A percentile compares a stretch with the other conserved stretches of the same genome.
Evolutionary conservation across 208 protist genomes (phyloP).

Genomic region (Crithidia fasciculata): DNA sequence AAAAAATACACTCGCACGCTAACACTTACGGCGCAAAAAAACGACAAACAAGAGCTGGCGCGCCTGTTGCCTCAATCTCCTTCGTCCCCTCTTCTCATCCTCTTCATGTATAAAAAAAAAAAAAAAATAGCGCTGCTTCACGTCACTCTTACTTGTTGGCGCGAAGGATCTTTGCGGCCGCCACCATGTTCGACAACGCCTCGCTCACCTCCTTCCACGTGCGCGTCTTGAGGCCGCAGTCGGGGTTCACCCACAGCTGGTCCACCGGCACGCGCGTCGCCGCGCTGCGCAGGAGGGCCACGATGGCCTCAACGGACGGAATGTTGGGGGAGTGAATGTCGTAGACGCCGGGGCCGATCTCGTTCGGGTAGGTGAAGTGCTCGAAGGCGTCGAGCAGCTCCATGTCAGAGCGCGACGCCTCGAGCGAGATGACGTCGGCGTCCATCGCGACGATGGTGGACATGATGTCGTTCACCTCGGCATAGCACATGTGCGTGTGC

Average conservation of each 20-base stretch:
- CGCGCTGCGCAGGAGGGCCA: constrained; percentile 62
- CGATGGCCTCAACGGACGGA: constrained; percentile 73
- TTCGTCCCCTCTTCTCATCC: background rate
- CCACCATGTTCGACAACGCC: constrained; percentile 62
- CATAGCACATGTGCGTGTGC: constrained; percentile 92
- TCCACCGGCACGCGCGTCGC: constrained; percentile 43
- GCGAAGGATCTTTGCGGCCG: constrained; percentile 47
- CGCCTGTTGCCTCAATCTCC: background rate
- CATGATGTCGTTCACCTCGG: constrained; percentile 92
- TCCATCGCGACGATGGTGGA: constrained; percentile 82
- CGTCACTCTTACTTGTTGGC: constrained; percentile 24
- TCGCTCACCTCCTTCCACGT: constrained; percentile 46
- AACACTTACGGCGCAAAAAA: background rate
- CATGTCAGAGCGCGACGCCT: constrained; percentile 81
- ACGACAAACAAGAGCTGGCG: background rate
- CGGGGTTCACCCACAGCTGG: constrained; percentile 88
- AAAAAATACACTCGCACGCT: background rate
- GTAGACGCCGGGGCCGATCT: constrained; percentile 90
- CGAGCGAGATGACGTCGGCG: constrained; percentile 88
- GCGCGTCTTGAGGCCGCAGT: constrained; percentile 91
- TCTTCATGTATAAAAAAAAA: background rate
- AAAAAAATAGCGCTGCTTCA: background rate
- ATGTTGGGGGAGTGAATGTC: constrained; percentile 92
- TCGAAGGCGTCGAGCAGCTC: constrained; percentile 78
- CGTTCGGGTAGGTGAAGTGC: constrained; percentile 75